Conservation (phyloP, 345 rosid genomes). For the Rubroshorea leprosula region DNA sequence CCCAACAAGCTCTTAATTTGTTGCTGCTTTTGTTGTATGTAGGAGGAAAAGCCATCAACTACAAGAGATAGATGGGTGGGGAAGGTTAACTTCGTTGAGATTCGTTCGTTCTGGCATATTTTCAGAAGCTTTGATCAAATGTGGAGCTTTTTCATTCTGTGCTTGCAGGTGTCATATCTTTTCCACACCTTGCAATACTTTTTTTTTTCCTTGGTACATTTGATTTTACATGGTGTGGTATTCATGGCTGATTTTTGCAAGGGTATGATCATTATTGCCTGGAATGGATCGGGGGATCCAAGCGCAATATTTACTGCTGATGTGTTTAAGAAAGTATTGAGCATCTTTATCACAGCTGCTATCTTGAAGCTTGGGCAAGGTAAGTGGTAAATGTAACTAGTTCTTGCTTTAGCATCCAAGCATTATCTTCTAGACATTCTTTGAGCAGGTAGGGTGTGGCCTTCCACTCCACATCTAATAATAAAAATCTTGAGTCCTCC, state of each 20-base stretch:
- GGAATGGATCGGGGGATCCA: slow-evolving; percentile 73
- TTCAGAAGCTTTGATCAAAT: slow-evolving; percentile 99
- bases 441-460: too few species aligned
- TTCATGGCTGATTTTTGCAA: slow-evolving; percentile 27
- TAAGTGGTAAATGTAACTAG: slow-evolving; percentile 19
- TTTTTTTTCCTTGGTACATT: slow-evolving; percentile 2
- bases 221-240: slow-evolving; percentile 17
- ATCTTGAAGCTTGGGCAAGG: slow-evolving; percentile 98
- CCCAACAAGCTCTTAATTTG: too few species aligned
- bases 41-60: slow-evolving; percentile 66
- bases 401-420: too few species aligned
- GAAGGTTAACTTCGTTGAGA: slow-evolving; percentile 96
- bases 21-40: slow-evolving; percentile 16
- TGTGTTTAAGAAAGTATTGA: slow-evolving; percentile 79
- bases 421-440: neutral
- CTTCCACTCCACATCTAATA: too few species aligned
- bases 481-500: too few species aligned
- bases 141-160: slow-evolving; percentile 95
- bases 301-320: slow-evolving; percentile 44
- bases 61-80: slow-evolving; percentile 77
- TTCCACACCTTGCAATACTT: neutral
- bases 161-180: slow-evolving; percentile 61
- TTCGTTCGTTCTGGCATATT: slow-evolving; percentile 94
- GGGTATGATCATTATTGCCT: slow-evolving; percentile 96
- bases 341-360: slow-evolving; percentile 94